phyloP scores from a whole-genome alignment of 2,329 filamentous ascomycete genomes.

The Trichoderma atrobrunneum region DNA sequence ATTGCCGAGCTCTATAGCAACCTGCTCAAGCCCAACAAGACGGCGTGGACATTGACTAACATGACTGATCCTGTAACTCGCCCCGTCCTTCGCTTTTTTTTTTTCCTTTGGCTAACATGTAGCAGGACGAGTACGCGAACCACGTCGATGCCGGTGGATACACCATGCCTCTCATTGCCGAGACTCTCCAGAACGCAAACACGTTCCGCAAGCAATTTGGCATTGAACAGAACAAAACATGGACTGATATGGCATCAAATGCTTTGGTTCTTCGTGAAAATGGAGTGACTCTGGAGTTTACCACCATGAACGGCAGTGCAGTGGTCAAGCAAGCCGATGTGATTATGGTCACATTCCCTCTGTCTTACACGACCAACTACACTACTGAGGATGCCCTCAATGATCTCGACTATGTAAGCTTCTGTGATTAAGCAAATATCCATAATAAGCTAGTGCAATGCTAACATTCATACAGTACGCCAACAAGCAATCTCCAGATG shows the following conservation, averaged over 20 bases:
- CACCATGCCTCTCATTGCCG: slow-evolving; percentile 60
- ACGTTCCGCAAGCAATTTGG: slow-evolving; percentile 55
- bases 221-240: slow-evolving; percentile 48
- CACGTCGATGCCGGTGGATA: slow-evolving; percentile 65
- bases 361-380: slow-evolving; percentile 53
- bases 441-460: slow-evolving; percentile 47
- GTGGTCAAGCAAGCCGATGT: slow-evolving; percentile 69
- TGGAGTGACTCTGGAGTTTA: slow-evolving; percentile 61
- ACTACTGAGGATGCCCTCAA: slow-evolving; percentile 22
- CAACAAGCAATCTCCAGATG: slow-evolving; percentile 47
- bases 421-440: slow-evolving; percentile 30
- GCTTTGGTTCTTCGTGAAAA: slow-evolving; percentile 24
- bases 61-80: slow-evolving; percentile 65
- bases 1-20: slow-evolving; percentile 61
- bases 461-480: slow-evolving; percentile 37
- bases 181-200: slow-evolving; percentile 56
- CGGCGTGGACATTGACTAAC: slow-evolving; percentile 52
- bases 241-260: slow-evolving; percentile 25
- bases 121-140: slow-evolving; percentile 64
- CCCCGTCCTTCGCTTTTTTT: not conserved
- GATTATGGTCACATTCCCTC: slow-evolving; percentile 61
- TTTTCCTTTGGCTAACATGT: not conserved
- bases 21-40: slow-evolving; percentile 57
- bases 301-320: slow-evolving; percentile 63
- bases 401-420: slow-evolving; percentile 27